Conservation (phyloP, 2,329 filamentous ascomycete genomes). For the Coniochaeta sp. region DNA sequence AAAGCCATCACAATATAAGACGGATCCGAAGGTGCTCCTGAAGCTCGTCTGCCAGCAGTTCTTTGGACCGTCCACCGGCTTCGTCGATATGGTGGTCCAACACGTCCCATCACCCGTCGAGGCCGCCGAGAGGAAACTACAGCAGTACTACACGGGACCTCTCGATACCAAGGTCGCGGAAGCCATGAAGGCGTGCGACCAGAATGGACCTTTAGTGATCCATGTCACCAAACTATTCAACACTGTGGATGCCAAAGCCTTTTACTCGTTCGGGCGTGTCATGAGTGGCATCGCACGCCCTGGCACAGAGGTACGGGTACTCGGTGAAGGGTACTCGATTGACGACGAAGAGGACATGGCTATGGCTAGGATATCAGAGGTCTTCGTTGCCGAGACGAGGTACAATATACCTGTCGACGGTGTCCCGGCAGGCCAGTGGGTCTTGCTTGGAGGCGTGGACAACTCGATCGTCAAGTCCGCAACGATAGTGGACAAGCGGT, state of each 20-base stretch:
- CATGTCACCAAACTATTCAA: conserved; percentile 93
- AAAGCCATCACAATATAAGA: conserved; percentile 88
- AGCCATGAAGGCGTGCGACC: conserved; percentile 75
- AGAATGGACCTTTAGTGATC: conserved; percentile 85
- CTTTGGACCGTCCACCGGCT: conserved; percentile 81
- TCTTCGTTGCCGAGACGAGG: conserved; percentile 84
- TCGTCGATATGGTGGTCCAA: conserved; percentile 90
- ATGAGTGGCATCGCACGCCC: conserved; percentile 85
- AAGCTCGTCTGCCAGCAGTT: conserved; percentile 91
- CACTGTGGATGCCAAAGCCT: conserved; percentile 80
- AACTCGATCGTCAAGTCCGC: conserved; percentile 98
- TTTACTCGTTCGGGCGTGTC: conserved; percentile 84
- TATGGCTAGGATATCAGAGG: conserved; percentile 72
- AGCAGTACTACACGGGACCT: conserved; percentile 88
- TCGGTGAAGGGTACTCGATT: conserved; percentile 91
- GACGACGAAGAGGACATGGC: conserved; percentile 99
- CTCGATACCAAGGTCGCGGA: conserved; percentile 72
- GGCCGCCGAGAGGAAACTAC: conserved; percentile 67
- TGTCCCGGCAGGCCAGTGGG: conserved; percentile 88
- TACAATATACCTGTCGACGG: conserved; percentile 91
- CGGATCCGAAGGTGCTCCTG: conserved; percentile 81
- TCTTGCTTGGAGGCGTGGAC: conserved; percentile 85
- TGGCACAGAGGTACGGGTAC: conserved; percentile 76
- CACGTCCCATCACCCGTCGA: conserved; percentile 84
- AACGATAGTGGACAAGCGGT: conserved; percentile 72